Conservation (phyloP, 192 early-diverging fungal species). For the Backusella parvicylindrica region DNA sequence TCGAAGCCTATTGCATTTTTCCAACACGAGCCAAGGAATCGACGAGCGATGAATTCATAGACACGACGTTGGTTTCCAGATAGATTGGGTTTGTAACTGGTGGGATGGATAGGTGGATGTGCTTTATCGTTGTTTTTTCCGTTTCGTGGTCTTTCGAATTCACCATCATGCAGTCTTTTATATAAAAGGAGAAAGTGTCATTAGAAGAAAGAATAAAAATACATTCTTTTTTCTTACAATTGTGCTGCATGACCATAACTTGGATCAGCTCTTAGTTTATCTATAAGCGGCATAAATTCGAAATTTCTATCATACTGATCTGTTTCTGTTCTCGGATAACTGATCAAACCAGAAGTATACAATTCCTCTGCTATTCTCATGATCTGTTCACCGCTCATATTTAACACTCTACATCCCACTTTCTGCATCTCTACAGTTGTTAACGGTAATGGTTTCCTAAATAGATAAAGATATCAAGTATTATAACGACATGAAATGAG, state of each 20-base stretch:
- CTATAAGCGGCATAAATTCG: constrained; percentile 60
- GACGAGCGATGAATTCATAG: constrained; percentile 83
- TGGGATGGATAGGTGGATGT: constrained; percentile 98
- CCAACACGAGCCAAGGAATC: constrained; percentile 92
- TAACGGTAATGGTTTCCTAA: constrained; percentile 83
- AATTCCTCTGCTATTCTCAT: constrained; percentile 88
- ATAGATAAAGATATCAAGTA: neutral
- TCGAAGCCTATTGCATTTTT: constrained; percentile 85
- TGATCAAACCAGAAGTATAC: constrained; percentile 86
- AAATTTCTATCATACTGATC: constrained; percentile 82
- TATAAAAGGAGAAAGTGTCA: neutral
- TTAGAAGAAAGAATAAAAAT: neutral
- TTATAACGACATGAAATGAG: neutral
- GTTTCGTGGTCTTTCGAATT: constrained; percentile 68
- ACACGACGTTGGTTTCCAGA: constrained; percentile 65
- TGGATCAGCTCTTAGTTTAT: constrained; percentile 55
- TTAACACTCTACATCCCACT: constrained; percentile 62
- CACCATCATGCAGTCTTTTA: constrained; percentile 58
- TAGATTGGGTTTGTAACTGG: constrained; percentile 50
- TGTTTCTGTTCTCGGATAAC: constrained; percentile 97
- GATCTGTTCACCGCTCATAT: constrained; percentile 72
- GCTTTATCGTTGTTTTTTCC: constrained; percentile 93
- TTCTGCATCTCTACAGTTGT: constrained; percentile 96
- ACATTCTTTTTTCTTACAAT: constrained; percentile 27
- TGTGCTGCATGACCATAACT: constrained; percentile 41